These are phyloP conservation scores for Metschnikowia baotianmanensis DNA, from an alignment of 805 yeast species.

Conservation along the genomic window DNA sequence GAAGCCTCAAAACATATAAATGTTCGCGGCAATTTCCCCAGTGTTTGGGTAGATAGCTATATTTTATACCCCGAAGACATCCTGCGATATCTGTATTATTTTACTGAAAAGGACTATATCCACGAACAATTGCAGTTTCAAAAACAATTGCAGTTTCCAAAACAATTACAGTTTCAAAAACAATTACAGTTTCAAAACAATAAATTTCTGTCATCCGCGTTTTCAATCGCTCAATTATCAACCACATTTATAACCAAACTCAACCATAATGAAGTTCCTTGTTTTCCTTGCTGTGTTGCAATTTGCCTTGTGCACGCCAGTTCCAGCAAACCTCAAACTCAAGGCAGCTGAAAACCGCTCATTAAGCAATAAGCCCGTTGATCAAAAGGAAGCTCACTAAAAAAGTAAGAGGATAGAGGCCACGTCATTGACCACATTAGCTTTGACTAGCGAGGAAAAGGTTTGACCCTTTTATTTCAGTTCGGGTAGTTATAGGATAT, in stretches of 20 bases:
- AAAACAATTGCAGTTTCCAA: too few species aligned
- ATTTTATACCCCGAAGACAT: too few species aligned
- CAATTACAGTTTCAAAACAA: too few species aligned
- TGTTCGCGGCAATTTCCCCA: too few species aligned
- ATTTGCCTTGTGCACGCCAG: constrained; percentile 24
- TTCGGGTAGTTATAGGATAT: neutral
- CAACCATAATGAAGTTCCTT: constrained; percentile 10
- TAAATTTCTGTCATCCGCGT: too few species aligned
- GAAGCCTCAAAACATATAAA: constrained; percentile 1
- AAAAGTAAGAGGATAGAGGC: neutral
- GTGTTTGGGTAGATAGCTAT: too few species aligned
- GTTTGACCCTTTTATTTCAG: neutral
- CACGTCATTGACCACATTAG: constrained; percentile 6
- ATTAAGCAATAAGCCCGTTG: constrained; percentile 12
- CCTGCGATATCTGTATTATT: too few species aligned
- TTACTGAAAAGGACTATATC: too few species aligned
- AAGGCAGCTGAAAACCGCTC: constrained; percentile 20
- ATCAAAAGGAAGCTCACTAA: neutral
- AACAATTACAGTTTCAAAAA: too few species aligned
- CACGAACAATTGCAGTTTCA: too few species aligned
- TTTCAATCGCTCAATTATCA: too few species aligned
- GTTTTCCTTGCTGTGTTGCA: constrained; percentile 3
- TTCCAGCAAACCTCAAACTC: constrained; percentile 29
- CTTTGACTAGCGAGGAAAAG: constrained; percentile 4
- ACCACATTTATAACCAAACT: neutral